phyloP scores from a whole-genome alignment of 352 stramenopile genomes.

The Pythium aphanidermatum region DNA sequence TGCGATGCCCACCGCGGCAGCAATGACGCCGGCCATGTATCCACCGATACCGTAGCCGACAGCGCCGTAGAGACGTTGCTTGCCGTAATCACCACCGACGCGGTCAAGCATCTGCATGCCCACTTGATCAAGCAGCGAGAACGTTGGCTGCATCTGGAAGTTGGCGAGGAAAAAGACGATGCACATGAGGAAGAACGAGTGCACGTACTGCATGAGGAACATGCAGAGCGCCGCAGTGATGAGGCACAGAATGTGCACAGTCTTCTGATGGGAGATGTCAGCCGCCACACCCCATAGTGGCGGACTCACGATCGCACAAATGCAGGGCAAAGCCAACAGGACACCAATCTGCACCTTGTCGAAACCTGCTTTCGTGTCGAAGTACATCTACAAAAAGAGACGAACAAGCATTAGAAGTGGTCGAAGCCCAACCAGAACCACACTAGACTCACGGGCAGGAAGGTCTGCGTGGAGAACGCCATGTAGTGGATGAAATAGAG shows the following conservation, averaged over 20 bases:
- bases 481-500: constrained; percentile 61
- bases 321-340: constrained; percentile 52
- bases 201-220: constrained; percentile 62
- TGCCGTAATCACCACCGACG: constrained; percentile 67
- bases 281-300: constrained; percentile 58
- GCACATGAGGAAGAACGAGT: constrained; percentile 61
- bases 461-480: constrained; percentile 59
- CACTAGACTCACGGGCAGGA: constrained; percentile 33
- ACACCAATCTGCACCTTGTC: constrained; percentile 78
- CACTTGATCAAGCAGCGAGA: constrained; percentile 61
- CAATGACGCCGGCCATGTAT: constrained; percentile 58
- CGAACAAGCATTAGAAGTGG: neutral
- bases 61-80: constrained; percentile 67
- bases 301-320: constrained; percentile 64
- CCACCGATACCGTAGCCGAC: constrained; percentile 61
- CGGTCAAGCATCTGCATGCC: constrained; percentile 54
- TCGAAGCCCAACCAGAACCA: neutral
- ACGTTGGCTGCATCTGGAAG: constrained; percentile 64
- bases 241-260: constrained; percentile 57
- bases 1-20: constrained; percentile 52
- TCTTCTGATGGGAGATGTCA: constrained; percentile 57
- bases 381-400: constrained; percentile 35
- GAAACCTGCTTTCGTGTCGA: constrained; percentile 45
- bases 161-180: constrained; percentile 68
- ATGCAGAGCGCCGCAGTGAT: constrained; percentile 56